A percentile compares a stretch with the other conserved stretches of the same genome.
These are phyloP conservation scores for Thecaphora thlaspeos DNA, from an alignment of 1,284 basidiomycete species.

Conservation along the genomic window DNA sequence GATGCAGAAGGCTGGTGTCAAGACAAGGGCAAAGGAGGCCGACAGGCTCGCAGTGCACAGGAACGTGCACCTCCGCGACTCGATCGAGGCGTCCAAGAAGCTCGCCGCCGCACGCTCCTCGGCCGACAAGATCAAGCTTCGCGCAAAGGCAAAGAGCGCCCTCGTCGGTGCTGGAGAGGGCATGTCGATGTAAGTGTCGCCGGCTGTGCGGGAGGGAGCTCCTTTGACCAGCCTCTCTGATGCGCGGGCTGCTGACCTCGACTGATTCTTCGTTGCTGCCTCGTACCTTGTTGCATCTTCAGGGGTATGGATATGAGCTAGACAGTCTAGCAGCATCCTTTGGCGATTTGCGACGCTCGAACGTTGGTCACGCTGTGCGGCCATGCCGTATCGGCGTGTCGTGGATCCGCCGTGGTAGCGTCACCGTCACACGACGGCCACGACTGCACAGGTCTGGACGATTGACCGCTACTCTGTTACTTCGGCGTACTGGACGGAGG, in stretches of 20 bases:
- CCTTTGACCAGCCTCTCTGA: background rate
- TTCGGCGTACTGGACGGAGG: too few species aligned
- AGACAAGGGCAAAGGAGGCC: conserved; percentile 42
- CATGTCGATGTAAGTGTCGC: conserved; percentile 23
- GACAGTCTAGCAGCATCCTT: too few species aligned
- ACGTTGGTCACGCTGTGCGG: too few species aligned
- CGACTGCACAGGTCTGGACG: too few species aligned
- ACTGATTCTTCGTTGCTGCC: background rate
- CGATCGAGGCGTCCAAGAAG: conserved; percentile 28
- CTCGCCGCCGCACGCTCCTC: conserved; percentile 10
- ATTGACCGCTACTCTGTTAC: too few species aligned
- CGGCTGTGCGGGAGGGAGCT: too few species aligned
- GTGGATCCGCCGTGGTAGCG: too few species aligned
- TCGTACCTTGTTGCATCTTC: background rate
- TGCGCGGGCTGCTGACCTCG: background rate
- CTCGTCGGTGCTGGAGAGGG: conserved; percentile 35
- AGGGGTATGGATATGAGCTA: background rate
- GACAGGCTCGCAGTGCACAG: conserved; percentile 52
- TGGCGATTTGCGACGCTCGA: too few species aligned
- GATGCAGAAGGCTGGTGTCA: conserved; percentile 51
- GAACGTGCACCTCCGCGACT: conserved; percentile 47
- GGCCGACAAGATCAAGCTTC: conserved; percentile 39
- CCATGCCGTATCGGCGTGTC: too few species aligned
- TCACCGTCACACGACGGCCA: too few species aligned
- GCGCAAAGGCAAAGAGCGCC: conserved; percentile 41